Evolutionary conservation across 1,139 yeast genomes (phyloP), one percentile per base, ranked within the genome.

Genomic region (Geotrichum cucujoidarum): DNA sequence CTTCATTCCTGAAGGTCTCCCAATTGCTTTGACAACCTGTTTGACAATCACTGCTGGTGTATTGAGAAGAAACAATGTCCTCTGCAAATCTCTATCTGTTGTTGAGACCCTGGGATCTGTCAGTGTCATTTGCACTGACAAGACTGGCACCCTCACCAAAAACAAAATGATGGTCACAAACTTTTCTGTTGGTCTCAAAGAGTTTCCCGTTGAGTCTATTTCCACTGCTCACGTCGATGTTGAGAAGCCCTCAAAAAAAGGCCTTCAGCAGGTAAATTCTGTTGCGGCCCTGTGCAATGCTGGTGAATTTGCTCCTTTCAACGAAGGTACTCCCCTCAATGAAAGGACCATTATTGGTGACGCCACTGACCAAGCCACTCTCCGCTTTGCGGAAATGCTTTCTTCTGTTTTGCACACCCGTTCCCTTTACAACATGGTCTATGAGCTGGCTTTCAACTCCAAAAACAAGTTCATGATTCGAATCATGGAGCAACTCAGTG

Each of bases 1-100:
- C 3, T 74, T 74, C 69, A 73, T 75, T 50, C 80, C 79, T 4
- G 75, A 75, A 30, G 75, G n/a, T 18, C 64, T 75, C 50, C 76
- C 77, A 48, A 74, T 75, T 42, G 78, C 76, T 16, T 67, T 75
- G 48, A 75, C 79, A 35, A 72, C 75, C 38, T 72, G 77, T 27
- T 65, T 74, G 67, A 67, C 75, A 3, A 73, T 74, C 33, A 75
- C 76, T 29, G 76, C 78, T 14, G 69, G 63, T 47, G 73, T 65
- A 10, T 73, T 74, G 77, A 72, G 65, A 25, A 60, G 66, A 39
- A 67, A 69, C 53, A 62, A 70, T 50, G 74, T 73, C 17, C 66
- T 74, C 57, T 74, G 74, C 35, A 67, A 75, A 50, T 67, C 70
- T 62, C 71, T 86, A 53, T 95, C 95, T 14, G 80, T 88, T 60